Conservation (phyloP, 805 yeast species). For the Priceomyces medius region DNA sequence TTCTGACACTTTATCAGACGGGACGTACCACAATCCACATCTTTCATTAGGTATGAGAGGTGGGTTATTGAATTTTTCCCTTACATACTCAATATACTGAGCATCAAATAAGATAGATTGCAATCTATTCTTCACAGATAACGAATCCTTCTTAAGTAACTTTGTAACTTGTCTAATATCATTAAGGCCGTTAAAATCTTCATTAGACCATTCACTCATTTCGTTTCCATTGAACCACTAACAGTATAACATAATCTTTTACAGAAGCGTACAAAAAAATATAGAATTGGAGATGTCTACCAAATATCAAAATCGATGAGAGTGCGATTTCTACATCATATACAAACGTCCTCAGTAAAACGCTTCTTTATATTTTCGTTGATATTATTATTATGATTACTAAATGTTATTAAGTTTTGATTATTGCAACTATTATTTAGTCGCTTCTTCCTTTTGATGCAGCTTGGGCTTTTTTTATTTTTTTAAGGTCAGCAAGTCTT, state of each 20-base stretch:
- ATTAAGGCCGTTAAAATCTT: not conserved
- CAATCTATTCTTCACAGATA: slow-evolving; percentile 57
- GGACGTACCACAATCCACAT: slow-evolving; percentile 84
- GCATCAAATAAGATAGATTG: slow-evolving; percentile 71
- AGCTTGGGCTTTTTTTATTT: slow-evolving; percentile 14
- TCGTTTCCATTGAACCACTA: too few relatives aligned
- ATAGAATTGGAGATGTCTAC: too few relatives aligned
- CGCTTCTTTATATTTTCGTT: too few relatives aligned
- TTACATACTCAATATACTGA: slow-evolving; percentile 40
- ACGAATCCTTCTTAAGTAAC: slow-evolving; percentile 48
- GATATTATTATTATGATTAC: too few relatives aligned
- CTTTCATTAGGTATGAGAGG: slow-evolving; percentile 74
- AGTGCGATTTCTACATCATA: too few relatives aligned
- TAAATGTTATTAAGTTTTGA: too few relatives aligned
- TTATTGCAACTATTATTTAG: too few relatives aligned
- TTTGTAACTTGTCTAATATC: slow-evolving; percentile 27
- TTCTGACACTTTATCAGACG: slow-evolving; percentile 39
- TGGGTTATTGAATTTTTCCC: slow-evolving; percentile 11
- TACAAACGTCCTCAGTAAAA: too few relatives aligned
- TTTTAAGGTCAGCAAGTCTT: slow-evolving; percentile 31
- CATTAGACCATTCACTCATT: not conserved
- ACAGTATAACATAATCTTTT: too few relatives aligned
- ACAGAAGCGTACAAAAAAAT: too few relatives aligned
- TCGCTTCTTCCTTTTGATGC: not conserved
- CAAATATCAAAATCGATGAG: too few relatives aligned